phyloP scores from a whole-genome alignment of 768 basidiomycete genomes.

The Trametopsis cervina region DNA sequence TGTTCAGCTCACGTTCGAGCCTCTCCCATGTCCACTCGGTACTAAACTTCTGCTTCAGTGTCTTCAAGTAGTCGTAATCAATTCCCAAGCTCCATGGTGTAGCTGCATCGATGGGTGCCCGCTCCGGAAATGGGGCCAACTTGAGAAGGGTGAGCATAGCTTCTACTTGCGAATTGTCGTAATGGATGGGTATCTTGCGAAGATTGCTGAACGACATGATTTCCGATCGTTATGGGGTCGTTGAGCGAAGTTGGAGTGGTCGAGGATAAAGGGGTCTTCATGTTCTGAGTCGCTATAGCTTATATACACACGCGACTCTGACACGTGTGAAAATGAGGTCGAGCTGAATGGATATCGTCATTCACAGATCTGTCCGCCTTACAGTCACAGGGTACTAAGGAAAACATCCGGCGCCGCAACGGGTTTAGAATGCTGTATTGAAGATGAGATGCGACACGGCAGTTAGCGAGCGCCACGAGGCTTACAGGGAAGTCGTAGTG shows the following conservation, averaged over 20 bases:
- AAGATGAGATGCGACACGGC: no score
- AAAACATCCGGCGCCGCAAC: no score
- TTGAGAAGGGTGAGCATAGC: not conserved
- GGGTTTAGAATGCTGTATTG: no score
- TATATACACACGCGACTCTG: no score
- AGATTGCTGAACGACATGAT: not conserved
- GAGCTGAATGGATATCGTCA: no score
- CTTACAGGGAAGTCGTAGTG: no score
- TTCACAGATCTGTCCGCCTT: no score
- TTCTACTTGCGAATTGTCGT: not conserved
- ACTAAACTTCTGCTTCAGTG: not conserved
- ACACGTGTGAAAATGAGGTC: no score
- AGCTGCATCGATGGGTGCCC: not conserved
- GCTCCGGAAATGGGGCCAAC: not conserved
- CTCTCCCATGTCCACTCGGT: not conserved
- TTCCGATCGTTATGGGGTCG: not conserved
- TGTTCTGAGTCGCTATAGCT: no score
- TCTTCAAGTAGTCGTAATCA: not conserved
- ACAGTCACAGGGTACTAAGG: no score
- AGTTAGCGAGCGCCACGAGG: no score
- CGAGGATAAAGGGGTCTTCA: no score
- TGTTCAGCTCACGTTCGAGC: not conserved
- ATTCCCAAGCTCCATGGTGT: not conserved
- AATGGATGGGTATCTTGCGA: not conserved
- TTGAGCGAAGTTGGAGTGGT: not conserved